These are phyloP conservation scores for Ustilago nuda DNA, from an alignment of 1,284 basidiomycete species.

Conservation along the genomic window DNA sequence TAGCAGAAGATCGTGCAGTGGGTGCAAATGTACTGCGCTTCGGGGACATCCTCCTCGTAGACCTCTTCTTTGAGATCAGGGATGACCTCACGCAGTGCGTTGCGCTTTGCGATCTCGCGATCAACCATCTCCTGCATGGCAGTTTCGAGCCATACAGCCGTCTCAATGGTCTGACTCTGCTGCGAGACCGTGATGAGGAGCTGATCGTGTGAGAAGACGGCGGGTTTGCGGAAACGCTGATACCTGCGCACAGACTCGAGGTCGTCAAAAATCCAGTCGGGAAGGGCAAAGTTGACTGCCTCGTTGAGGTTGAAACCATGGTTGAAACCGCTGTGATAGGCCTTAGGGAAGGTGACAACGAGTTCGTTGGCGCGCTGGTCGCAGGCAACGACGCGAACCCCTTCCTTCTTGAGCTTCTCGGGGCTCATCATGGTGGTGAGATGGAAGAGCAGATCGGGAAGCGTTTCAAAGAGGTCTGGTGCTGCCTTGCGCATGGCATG, in stretches of 20 bases:
- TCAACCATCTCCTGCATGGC: constrained; percentile 88
- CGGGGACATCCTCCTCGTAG: constrained; percentile 83
- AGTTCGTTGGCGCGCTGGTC: constrained; percentile 98
- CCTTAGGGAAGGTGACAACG: constrained; percentile 92
- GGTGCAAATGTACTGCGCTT: constrained; percentile 94
- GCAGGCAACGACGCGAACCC: constrained; percentile 92
- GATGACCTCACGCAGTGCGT: constrained; percentile 71
- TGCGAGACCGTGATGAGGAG: constrained; percentile 93
- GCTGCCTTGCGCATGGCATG: constrained; percentile 93
- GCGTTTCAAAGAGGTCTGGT: constrained; percentile 97
- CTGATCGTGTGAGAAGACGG: constrained; percentile 98
- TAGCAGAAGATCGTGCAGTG: constrained; percentile 96
- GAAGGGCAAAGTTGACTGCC: constrained; percentile 97
- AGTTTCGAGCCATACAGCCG: constrained; percentile 82
- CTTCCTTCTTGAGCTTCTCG: constrained; percentile 83
- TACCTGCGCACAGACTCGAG: constrained; percentile 86
- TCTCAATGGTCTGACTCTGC: constrained; percentile 91
- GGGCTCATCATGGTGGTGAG: constrained; percentile 99
- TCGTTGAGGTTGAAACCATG: constrained; percentile 99
- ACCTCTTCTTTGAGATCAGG: constrained; percentile 77
- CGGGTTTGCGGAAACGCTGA: constrained; percentile 86
- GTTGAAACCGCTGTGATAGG: constrained; percentile 98
- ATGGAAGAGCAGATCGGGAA: constrained; percentile 96
- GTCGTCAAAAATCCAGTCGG: constrained; percentile 91
- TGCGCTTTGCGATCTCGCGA: constrained; percentile 81